Base-by-base conservation (phyloP, 2,329 filamentous ascomycete genomes). In the Fusarium heterosporum region DNA sequence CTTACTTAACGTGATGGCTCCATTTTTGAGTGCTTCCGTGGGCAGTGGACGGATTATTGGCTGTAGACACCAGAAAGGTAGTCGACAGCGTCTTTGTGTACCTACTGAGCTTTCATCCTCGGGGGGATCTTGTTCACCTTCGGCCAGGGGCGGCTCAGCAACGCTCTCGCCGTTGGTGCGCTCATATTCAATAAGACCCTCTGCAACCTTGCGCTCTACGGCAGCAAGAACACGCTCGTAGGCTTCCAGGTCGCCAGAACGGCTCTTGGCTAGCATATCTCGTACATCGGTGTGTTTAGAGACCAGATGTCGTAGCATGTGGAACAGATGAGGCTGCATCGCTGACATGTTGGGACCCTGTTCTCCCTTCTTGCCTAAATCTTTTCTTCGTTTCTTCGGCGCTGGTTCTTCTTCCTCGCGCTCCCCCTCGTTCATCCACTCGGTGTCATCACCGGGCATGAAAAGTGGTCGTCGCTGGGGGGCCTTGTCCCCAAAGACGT, bases 271-370 rank as follows among this genome's bases (percentile, higher is more conserved):
- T 3, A 99, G 85, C n/a, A 90, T 87, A 75, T 98, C 93, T 30
- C 96, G 88, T 30, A 98, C 89, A 69, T 96, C 86, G 25, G 92
- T 94, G 78, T 97, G 92, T 64, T 84, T 86, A 3, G 89, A 84
- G 32, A 99, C 89, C 25, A 98, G 86, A 30, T 95, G 89, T 16
- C 95, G 87, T 22, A 98, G 85, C 26, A 99, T 86, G 76, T 97
- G 92, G 83, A 99, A 99, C 41, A 97, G 86, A 78, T 99, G 96
- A 1, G 93, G 89, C 78, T 98, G 94, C 84, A 97, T 92, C 32
- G 89, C 89, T 12, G 86, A 84, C 46, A 97, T 82, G 76, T 96
- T 98, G 5, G 81, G 87, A 42, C 78, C 78, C 53, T 81, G 79
- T 46, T 79, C 80, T 62, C 78, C 78, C 67, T 77, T 76, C 36